These are phyloP conservation scores for Solanum habrochaites DNA, from an alignment of 257 asterid genomes.

Conservation along the genomic window DNA sequence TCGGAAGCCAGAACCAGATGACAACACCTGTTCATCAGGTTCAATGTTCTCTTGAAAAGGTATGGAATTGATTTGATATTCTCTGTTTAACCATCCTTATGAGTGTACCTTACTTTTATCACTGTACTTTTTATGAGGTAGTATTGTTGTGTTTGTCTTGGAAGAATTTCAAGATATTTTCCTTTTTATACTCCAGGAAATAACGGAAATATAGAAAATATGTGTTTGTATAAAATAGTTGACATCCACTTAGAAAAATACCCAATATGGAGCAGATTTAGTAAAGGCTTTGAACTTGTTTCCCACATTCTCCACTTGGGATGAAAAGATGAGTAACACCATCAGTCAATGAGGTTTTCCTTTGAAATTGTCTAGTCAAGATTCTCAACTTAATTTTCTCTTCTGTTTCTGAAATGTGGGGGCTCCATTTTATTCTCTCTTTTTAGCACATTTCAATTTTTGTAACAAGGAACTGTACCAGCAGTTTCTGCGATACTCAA, in stretches of 20 bases:
- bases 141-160: neutral
- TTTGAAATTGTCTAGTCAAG: neutral
- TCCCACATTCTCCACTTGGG: neutral
- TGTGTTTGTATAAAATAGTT: neutral
- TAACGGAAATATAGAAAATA: neutral
- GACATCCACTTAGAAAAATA: neutral
- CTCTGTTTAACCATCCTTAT: neutral
- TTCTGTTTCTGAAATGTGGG: neutral
- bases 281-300: neutral
- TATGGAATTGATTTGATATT: constrained; percentile 1
- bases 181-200: neutral
- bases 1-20: constrained; percentile 56
- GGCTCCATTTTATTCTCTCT: neutral
- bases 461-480: neutral
- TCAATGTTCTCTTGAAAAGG: constrained; percentile 74
- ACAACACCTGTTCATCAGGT: constrained; percentile 67
- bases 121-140: neutral
- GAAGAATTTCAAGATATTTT: neutral
- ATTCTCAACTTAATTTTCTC: neutral
- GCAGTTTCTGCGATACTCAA: neutral
- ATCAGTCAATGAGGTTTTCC: neutral
- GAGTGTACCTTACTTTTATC: neutral
- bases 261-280: neutral
- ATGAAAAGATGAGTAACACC: neutral
- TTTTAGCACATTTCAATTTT: neutral